Percentiles rank a stretch among this genome's conserved stretches.
Conservation (phyloP, 1,284 basidiomycete species). For the Inonotus hispidus region DNA sequence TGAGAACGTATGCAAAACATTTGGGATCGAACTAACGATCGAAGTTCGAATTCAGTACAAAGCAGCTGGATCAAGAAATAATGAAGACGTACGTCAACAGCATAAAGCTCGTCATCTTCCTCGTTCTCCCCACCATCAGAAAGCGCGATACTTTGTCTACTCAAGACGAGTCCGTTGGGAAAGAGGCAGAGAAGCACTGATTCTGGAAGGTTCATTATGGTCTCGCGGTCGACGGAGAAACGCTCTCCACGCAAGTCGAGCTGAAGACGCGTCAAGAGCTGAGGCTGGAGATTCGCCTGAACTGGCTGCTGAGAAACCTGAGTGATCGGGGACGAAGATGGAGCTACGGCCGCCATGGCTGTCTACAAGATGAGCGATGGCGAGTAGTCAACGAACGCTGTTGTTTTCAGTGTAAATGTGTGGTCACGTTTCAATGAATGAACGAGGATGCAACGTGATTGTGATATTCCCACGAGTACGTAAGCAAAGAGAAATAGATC, state of each 20-base stretch:
- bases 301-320: constrained; percentile 75
- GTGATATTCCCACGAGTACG: not conserved
- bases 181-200: constrained; percentile 95
- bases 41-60: not conserved
- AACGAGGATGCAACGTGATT: not conserved
- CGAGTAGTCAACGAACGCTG: too few species aligned
- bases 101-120: constrained; percentile 92
- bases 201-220: constrained; percentile 98
- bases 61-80: constrained; percentile 13
- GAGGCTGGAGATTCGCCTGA: constrained; percentile 72
- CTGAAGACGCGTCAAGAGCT: constrained; percentile 80
- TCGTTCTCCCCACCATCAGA: constrained; percentile 74
- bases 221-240: constrained; percentile 95
- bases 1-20: constrained; percentile 90
- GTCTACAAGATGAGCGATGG: not conserved
- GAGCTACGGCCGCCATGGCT: constrained; percentile 43
- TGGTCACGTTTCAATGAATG: not conserved
- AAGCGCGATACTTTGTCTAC: constrained; percentile 73
- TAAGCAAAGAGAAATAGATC: not conserved
- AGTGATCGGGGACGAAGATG: constrained; percentile 76
- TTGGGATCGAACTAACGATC: constrained; percentile 85
- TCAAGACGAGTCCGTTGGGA: constrained; percentile 94
- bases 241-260: constrained; percentile 90
- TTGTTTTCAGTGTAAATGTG: too few species aligned
- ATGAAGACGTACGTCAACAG: constrained; percentile 77